These are phyloP conservation scores for Torulaspora quercuum DNA, from an alignment of 805 yeast species.

Conservation along the genomic window DNA sequence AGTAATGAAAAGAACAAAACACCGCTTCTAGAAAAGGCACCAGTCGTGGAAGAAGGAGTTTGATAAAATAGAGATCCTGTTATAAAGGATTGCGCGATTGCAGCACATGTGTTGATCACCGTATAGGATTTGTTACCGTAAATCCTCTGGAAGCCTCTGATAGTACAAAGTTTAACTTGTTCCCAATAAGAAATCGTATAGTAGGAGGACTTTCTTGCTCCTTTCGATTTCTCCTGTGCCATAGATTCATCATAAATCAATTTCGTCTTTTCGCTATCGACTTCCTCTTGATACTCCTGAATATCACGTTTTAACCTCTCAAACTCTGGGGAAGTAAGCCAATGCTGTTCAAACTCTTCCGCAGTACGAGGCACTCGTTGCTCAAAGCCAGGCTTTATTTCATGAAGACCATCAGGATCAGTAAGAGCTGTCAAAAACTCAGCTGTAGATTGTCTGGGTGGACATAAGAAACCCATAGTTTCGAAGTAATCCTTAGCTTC, in stretches of 20 bases:
- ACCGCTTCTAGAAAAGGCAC: conserved; percentile 66
- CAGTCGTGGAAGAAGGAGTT: conserved; percentile 47
- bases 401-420: conserved; percentile 49
- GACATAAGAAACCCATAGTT: conserved; percentile 54
- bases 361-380: conserved; percentile 52
- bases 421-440: conserved; percentile 62
- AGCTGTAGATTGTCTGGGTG: conserved; percentile 58
- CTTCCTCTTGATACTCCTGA: conserved; percentile 35
- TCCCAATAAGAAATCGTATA: conserved; percentile 34
- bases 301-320: conserved; percentile 43
- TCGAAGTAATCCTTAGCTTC: conserved; percentile 51
- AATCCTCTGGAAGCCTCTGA: conserved; percentile 53
- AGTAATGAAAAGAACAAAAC: conserved; percentile 56
- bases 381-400: conserved; percentile 43
- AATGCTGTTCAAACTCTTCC: conserved; percentile 48
- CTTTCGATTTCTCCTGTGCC: conserved; percentile 31
- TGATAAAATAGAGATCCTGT: conserved; percentile 61
- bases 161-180: conserved; percentile 49
- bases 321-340: conserved; percentile 44
- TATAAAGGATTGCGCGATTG: conserved; percentile 53
- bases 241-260: conserved; percentile 32
- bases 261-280: conserved; percentile 37
- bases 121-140: conserved; percentile 56
- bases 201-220: conserved; percentile 23
- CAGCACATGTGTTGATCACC: conserved; percentile 29